Percentiles rank a stretch among this genome's conserved stretches.
Evolutionary conservation across 2,329 filamentous ascomycete genomes (phyloP).

Genomic region (Chalara sp.): DNA sequence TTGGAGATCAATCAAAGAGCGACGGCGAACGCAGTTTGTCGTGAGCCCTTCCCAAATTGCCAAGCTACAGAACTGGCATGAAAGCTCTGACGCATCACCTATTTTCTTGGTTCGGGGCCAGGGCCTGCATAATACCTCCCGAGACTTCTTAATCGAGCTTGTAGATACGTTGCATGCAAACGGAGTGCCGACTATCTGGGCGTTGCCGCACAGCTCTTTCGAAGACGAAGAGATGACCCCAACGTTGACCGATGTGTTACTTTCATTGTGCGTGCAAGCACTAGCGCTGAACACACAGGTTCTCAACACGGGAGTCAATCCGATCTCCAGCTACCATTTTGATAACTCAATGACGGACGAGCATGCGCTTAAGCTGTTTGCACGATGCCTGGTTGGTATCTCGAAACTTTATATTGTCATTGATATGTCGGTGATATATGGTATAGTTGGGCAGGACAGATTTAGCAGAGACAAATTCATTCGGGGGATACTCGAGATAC

Average conservation of each 20-base stretch:
- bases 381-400: neutral
- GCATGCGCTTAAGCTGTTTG: neutral
- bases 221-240: neutral
- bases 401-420: neutral
- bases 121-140: neutral
- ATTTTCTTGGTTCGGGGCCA: constrained; percentile 1
- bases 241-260: neutral
- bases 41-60: neutral
- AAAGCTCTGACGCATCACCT: constrained; percentile 1
- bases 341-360: neutral
- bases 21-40: neutral
- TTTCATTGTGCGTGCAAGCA: constrained; percentile 1
- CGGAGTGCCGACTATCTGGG: constrained; percentile 2
- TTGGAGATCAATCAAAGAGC: constrained; percentile 1
- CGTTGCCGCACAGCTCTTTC: neutral
- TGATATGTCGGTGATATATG: constrained; percentile 1
- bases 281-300: neutral
- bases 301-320: neutral
- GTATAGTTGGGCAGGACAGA: neutral
- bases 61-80: constrained; percentile 1
- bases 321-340: constrained; percentile 2
- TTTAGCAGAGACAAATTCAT: neutral
- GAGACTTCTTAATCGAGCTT: constrained; percentile 5
- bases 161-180: neutral
- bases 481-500: constrained; percentile 1